Evolutionary conservation across 2,329 filamentous ascomycete genomes (phyloP), one percentile per base, ranked within the genome.

Genomic region (Fusarium chlamydosporum): DNA sequence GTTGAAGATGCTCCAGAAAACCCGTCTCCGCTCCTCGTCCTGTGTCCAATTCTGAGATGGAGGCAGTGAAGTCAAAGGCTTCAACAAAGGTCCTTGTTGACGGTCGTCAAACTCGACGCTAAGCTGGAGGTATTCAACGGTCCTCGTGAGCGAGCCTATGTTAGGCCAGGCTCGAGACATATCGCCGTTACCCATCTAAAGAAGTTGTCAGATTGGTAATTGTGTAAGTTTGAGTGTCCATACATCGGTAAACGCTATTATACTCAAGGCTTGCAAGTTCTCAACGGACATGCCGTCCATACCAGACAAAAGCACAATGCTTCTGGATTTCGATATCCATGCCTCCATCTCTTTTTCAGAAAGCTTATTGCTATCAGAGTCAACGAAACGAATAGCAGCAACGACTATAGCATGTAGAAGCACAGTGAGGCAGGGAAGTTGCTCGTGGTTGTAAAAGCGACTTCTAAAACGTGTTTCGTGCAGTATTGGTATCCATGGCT

Each of bases 1-100:
- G 3, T 72, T 73, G 37, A 78, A 78, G 4, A 78, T 69, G 2
- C 69, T 78, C 77, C 77, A 78, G 45, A 78, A 78, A 0, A 78
- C 76, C 9, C 77, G 61, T 4, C 77, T 60, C 6, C 77, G 59
- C 29, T 78, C 75, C 6, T 78, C 76, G 13, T 78, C 75, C 4
- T 78, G 74, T 0, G 76, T 72, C 77, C 77, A 78, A 29, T 66
- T 72, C 4, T 72, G 65, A 2, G 80, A 69, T 1, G 61, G 66
- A 0, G 53, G n/a, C 9, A 56, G 11, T 6, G 54, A 65, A 3
- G 50, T 59, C 0, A 53, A 47, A 3, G 47, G 66, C 7, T 60
- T 68, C 6, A 55, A 26, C 0, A 54, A 38, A 3, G 58, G 57
- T 3, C 60, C 56, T 6, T 61, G 53, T 15, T 71, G 53, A 7